Evolutionary conservation across 345 rosid species (phyloP).

Genomic region (Mercurialis annua): DNA sequence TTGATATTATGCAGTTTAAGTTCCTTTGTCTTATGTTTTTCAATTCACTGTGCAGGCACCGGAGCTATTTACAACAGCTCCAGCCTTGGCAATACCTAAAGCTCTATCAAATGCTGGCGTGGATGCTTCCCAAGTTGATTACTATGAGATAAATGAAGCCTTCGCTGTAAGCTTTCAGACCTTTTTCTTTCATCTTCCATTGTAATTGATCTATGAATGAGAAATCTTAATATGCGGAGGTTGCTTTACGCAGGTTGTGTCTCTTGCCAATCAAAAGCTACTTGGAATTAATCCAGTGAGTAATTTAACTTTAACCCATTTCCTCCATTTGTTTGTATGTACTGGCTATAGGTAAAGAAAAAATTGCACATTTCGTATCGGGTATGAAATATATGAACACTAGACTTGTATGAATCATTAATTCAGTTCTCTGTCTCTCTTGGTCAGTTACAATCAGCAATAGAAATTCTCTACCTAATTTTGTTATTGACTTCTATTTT

Average conservation of each 20-base stretch:
- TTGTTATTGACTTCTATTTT: not conserved
- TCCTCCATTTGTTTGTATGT: not conserved
- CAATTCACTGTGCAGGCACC: slow-evolving; percentile 63
- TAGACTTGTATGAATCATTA: not conserved
- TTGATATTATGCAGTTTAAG: not conserved
- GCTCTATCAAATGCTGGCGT: slow-evolving; percentile 77
- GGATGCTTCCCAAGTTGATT: slow-evolving; percentile 84
- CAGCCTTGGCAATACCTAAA: slow-evolving; percentile 94
- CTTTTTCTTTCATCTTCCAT: slow-evolving; percentile 6
- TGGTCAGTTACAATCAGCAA: not conserved
- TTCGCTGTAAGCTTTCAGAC: slow-evolving; percentile 62
- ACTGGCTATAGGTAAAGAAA: not conserved
- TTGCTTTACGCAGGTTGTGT: slow-evolving; percentile 61
- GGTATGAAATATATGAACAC: not conserved
- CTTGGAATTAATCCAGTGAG: slow-evolving; percentile 78
- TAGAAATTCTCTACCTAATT: not conserved
- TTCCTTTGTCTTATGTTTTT: not conserved
- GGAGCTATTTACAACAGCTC: slow-evolving; percentile 89
- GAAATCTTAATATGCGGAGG: slow-evolving; percentile 7
- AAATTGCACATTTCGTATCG: not conserved
- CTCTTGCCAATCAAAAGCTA: slow-evolving; percentile 84
- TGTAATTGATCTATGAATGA: not conserved
- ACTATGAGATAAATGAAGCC: slow-evolving; percentile 95
- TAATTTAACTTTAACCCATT: slow-evolving; percentile 17
- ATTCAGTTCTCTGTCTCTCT: not conserved